Evolutionary conservation across 2,329 filamentous ascomycete species (phyloP).

Genomic region (Incumbomyces lentus): DNA sequence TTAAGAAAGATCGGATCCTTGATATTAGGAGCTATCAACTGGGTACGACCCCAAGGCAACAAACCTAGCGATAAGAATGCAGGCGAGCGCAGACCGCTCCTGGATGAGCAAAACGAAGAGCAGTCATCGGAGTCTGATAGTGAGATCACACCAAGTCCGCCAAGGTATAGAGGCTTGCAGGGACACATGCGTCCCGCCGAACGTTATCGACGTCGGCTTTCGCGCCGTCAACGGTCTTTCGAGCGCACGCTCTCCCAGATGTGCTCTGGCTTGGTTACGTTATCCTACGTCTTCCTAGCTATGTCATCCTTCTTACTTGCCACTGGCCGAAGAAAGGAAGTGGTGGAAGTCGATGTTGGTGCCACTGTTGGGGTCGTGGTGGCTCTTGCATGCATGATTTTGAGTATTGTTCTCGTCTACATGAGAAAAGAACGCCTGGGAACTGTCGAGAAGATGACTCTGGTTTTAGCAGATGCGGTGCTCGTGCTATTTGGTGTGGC

Average conservation of each 20-base stretch:
- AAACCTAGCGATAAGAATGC: neutral
- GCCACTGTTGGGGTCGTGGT: slow-evolving; percentile 59
- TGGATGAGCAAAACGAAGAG: slow-evolving; percentile 1
- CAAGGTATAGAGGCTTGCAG: slow-evolving; percentile 2
- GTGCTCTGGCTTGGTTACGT: slow-evolving; percentile 45
- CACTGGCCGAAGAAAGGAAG: slow-evolving; percentile 57
- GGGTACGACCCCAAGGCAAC: neutral
- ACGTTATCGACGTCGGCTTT: slow-evolving; percentile 8
- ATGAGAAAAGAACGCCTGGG: slow-evolving; percentile 8
- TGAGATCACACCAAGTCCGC: slow-evolving; percentile 1
- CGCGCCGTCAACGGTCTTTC: slow-evolving; percentile 32
- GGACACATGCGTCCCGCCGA: slow-evolving; percentile 4
- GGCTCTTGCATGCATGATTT: slow-evolving; percentile 29
- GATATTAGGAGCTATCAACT: neutral
- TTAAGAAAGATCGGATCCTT: slow-evolving; percentile 38
- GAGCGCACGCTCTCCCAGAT: slow-evolving; percentile 48
- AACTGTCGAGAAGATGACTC: slow-evolving; percentile 1
- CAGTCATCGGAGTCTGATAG: slow-evolving; percentile 16
- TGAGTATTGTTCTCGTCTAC: slow-evolving; percentile 12
- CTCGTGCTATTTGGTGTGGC: neutral
- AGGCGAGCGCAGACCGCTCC: slow-evolving; percentile 3
- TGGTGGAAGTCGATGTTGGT: slow-evolving; percentile 62
- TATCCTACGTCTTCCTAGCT: slow-evolving; percentile 52
- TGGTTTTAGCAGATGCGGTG: neutral
- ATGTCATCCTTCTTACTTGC: slow-evolving; percentile 56